Base-by-base conservation (phyloP, 2,329 filamentous ascomycete genomes). In the Colletotrichum tamarilloi region DNA sequence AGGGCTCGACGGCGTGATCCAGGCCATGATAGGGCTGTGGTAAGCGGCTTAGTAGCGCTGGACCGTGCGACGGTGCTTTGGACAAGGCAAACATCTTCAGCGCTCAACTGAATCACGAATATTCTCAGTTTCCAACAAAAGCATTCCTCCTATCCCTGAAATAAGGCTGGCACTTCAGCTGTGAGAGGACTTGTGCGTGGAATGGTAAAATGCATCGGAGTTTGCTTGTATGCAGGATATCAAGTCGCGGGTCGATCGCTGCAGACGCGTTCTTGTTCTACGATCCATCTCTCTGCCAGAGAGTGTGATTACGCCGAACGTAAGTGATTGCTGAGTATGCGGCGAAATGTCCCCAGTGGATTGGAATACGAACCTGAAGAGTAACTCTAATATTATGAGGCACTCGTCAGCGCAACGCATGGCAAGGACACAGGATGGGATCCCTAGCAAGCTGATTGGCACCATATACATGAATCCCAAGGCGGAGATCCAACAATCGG, bases 1-100 rank as follows among this genome's bases (percentile, higher is more conserved):
- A 35, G 32, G 32, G 32, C 11, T 35, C n/a, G 52, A 68, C 68
- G 69, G 68, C 69, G 57, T 72, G 28, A 49, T 30, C 57, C 64
- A 62, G 68, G 68, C 64, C 38, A 42, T 42, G 14, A 42, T 42
- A 42, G 69, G 68, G 14, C 14, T 56, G n/a, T 30, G 26, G 30
- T 30, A 19, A 68, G 69, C 35, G 26, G 12, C 49, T 55, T 16
- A 24, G 19, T 26, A 9, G 28, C 26, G 32, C 28, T 46, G 62
- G 52, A 55, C 62, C 52, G 62, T 65, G 52, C 52, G 62, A 24
- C 32, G 52, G 56, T 28, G 32, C 62, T 57, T 30, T 62, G 28
- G 12, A 32, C 22, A 16, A 16, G 26, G 35, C 7, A 4, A 7
- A 11, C 8, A 35, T 49, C 26, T 22, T 19, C 42, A 22, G 42